A percentile compares a stretch with the other conserved stretches of the same genome.
Evolutionary conservation across 495 filamentous ascomycete genomes (phyloP).

Genomic region (Aspergillus leporis): DNA sequence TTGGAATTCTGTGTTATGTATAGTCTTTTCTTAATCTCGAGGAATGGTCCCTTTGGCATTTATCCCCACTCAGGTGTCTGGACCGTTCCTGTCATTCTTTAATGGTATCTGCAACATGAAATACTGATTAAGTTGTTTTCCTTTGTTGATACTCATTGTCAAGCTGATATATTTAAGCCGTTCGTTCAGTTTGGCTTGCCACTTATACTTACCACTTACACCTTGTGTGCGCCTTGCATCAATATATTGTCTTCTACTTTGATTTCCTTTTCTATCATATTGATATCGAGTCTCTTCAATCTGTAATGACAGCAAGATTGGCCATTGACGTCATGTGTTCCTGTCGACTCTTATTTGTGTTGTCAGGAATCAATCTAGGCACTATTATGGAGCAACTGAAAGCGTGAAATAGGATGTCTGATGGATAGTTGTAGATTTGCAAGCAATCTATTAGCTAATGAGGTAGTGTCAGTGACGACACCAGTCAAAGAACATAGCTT

Average conservation of each 20-base stretch:
- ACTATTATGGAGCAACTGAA: not conserved
- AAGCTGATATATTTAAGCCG: not conserved
- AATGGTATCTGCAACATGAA: conserved; percentile 15
- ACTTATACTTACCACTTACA: not conserved
- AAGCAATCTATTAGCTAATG: no score
- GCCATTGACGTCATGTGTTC: not conserved
- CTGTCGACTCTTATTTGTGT: not conserved
- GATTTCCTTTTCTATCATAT: conserved; percentile 15
- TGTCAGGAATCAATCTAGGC: not conserved
- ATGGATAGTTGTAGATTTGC: not conserved
- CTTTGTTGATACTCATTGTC: conserved; percentile 21
- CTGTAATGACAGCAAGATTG: conserved; percentile 7
- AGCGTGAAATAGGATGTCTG: not conserved
- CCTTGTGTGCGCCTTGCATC: conserved; percentile 1
- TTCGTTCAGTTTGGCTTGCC: not conserved
- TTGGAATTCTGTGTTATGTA: conserved; percentile 6
- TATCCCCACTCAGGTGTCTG: conserved; percentile 16
- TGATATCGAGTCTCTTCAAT: conserved; percentile 10
- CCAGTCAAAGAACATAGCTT: no score
- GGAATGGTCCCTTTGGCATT: not conserved
- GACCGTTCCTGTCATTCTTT: conserved; percentile 19
- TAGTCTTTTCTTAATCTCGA: conserved; percentile 14
- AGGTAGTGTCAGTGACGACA: no score
- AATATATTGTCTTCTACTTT: conserved; percentile 17
- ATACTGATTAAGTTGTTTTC: conserved; percentile 16